phyloP scores from a whole-genome alignment of 2,329 filamentous ascomycete genomes.

The Myriosclerotinia curreyana region DNA sequence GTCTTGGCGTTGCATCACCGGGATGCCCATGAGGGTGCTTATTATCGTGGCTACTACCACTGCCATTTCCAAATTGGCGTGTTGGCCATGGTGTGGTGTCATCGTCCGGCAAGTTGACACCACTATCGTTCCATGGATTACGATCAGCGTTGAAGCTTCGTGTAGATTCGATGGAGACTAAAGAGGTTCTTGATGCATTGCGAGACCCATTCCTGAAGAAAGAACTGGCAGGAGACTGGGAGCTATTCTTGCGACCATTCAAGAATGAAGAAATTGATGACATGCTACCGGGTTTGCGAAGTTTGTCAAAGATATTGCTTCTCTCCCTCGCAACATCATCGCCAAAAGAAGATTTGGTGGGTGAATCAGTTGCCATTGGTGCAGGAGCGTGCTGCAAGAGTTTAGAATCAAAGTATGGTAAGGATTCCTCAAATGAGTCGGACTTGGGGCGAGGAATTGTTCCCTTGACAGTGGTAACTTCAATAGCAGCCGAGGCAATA shows the following conservation, averaged over 20 bases:
- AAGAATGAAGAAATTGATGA: constrained; percentile 94
- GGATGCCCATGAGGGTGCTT: constrained; percentile 62
- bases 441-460: constrained; percentile 98
- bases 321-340: constrained; percentile 78
- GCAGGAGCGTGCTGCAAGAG: constrained; percentile 88
- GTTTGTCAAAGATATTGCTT: constrained; percentile 82
- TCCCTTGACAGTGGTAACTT: constrained; percentile 82
- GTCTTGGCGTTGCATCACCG: constrained; percentile 80
- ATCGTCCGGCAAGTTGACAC: constrained; percentile 88
- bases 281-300: constrained; percentile 92
- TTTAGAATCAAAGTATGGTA: constrained; percentile 97
- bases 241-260: constrained; percentile 90
- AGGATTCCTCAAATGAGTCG: constrained; percentile 94
- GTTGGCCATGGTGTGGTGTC: constrained; percentile 62
- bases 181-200: constrained; percentile 90
- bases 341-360: constrained; percentile 78
- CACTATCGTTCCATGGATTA: constrained; percentile 97
- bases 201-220: constrained; percentile 90
- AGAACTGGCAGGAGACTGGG: constrained; percentile 73
- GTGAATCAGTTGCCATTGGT: constrained; percentile 78
- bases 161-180: constrained; percentile 93
- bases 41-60: constrained; percentile 53
- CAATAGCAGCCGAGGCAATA: constrained; percentile 84
- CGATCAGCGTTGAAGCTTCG: constrained; percentile 87
- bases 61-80: constrained; percentile 65